These are phyloP conservation scores for Tardiomyces depauwii DNA, from an alignment of 1,139 yeast genomes.

Conservation along the genomic window DNA sequence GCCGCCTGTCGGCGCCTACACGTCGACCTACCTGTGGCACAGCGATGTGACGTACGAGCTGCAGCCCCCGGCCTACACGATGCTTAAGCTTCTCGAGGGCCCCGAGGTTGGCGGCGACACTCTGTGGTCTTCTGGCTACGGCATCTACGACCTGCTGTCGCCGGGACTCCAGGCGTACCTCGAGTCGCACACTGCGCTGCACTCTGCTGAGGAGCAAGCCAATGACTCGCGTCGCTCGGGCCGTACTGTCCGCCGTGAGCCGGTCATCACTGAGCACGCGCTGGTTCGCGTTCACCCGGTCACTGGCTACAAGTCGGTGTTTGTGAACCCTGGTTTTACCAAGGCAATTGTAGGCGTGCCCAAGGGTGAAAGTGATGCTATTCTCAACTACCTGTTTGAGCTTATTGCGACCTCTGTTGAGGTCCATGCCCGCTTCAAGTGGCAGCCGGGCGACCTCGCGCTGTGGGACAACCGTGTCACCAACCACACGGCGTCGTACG, in stretches of 20 bases:
- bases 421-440: conserved; percentile 44
- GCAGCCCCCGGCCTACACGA: conserved; percentile 60
- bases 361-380: conserved; percentile 47
- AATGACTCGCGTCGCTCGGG: conserved; percentile 41
- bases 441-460: conserved; percentile 53
- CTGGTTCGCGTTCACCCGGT: conserved; percentile 61
- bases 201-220: conserved; percentile 64
- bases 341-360: conserved; percentile 55
- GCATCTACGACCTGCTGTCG: conserved; percentile 58
- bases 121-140: conserved; percentile 51
- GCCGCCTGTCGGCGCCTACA: conserved; percentile 18
- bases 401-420: conserved; percentile 44
- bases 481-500: conserved; percentile 43
- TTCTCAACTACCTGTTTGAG: conserved; percentile 41
- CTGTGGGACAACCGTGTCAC: conserved; percentile 67
- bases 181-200: conserved; percentile 48
- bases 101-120: conserved; percentile 69
- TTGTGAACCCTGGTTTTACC: conserved; percentile 50
- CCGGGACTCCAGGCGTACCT: conserved; percentile 46
- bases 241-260: conserved; percentile 51
- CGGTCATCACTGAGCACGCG: conserved; percentile 53
- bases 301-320: conserved; percentile 48
- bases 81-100: conserved; percentile 48
- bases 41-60: conserved; percentile 60
- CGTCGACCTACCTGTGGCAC: conserved; percentile 38